Base-by-base conservation (phyloP, 2,329 filamentous ascomycete genomes). In the Cryphonectria naterciae region DNA sequence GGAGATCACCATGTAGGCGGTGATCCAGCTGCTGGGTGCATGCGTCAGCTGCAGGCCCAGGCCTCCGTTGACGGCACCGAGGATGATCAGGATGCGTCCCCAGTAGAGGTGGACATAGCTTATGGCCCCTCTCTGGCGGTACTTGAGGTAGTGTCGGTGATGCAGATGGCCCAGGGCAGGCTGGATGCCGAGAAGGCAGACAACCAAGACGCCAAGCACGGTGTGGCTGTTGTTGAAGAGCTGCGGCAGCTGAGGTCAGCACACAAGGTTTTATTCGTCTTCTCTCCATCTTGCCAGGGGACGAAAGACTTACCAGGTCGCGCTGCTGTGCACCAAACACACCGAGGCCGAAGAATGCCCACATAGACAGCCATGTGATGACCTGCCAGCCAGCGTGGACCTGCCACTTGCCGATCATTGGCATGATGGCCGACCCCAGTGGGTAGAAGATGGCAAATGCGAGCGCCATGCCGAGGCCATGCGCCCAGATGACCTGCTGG, bases 1-100 rank as follows among this genome's bases (percentile, higher is more conserved):
- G 0, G 88, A 83, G 37, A 91, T 79, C 6, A 90, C 85, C 0
- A 84, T 79, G 77, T 91, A 92, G 0, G 85, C 86, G 64, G 88
- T 83, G 67, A 86, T 78, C 61, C 85, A 84, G 15, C 77, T 75
- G 2, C 73, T 78, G 0, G 79, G 74, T 0, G 84, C 82, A 22
- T 75, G 73, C 0, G 86, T 82, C 22, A 90, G 80, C 73, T 85
- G 73, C 39, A 92, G 80, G 4, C 90, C 90, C 4, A 92, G 78
- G 0, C 89, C 90, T 69, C 89, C 90, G 75, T 92, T 92, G 74
- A 91, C 77, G 61, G 91, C 82, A 37, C 88, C 89, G 2, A 91
- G 77, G 25, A 87, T 69, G 73, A 92, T 86, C 60, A 91, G 78
- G 1, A 81, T 75, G 25, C 89, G 85, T 17, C 90, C 90, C 75